Percentiles rank a stretch among this genome's conserved stretches.
Evolutionary conservation across 768 basidiomycete species (phyloP).

Genomic region (Phanerochaete sordida): DNA sequence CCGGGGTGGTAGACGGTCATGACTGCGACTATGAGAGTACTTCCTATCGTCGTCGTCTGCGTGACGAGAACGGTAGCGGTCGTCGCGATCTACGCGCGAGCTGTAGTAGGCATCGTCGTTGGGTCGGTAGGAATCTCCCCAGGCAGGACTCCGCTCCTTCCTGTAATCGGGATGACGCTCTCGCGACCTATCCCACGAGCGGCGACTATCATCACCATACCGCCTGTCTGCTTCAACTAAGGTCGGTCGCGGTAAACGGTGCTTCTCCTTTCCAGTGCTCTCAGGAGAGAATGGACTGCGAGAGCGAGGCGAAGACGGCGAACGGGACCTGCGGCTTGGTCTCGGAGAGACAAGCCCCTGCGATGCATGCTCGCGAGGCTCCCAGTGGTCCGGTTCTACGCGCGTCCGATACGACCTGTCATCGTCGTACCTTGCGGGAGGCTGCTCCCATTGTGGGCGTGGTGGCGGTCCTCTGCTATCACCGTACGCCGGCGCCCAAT

Average conservation of each 20-base stretch:
- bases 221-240: constrained; percentile 13
- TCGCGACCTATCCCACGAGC: constrained; percentile 2
- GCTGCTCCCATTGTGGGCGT: constrained; percentile 13
- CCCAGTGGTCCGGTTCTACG: constrained; percentile 1
- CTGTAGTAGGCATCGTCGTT: constrained; percentile 1
- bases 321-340: constrained; percentile 12
- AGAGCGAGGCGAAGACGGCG: constrained; percentile 24
- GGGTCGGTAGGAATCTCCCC: constrained; percentile 2
- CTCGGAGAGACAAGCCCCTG: constrained; percentile 2
- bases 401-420: constrained; percentile 29
- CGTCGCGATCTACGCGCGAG: background rate
- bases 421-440: constrained; percentile 20
- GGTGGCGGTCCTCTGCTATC: background rate
- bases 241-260: constrained; percentile 25
- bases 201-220: constrained; percentile 8
- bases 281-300: constrained; percentile 19
- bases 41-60: constrained; percentile 13
- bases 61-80: background rate
- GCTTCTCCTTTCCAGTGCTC: constrained; percentile 23
- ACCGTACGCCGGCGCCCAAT: constrained; percentile 5
- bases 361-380: background rate
- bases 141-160: constrained; percentile 1
- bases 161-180: background rate
- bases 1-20: background rate
- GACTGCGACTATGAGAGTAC: constrained; percentile 3